Evolutionary conservation across 768 basidiomycete genomes (phyloP).

Genomic region (Leccinum aurantiacum): DNA sequence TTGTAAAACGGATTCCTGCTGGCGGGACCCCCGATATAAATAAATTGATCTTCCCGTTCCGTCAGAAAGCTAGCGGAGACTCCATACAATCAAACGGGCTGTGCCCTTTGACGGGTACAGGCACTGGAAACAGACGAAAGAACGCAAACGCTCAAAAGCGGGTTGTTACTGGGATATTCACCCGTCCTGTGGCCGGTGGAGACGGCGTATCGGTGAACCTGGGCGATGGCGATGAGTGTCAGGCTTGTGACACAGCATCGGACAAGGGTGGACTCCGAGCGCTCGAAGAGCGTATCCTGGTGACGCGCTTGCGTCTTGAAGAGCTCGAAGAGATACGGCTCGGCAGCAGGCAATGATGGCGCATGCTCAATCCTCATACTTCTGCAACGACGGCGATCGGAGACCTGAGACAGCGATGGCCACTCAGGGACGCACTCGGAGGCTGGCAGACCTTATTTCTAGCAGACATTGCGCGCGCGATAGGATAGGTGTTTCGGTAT

Average conservation of each 20-base stretch:
- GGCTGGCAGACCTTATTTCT: slow-evolving; percentile 9
- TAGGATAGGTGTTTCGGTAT: slow-evolving; percentile 26
- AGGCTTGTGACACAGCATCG: neutral
- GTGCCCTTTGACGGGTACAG: neutral
- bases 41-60: neutral
- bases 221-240: neutral
- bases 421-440: neutral
- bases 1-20: slow-evolving; percentile 29
- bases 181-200: slow-evolving; percentile 10
- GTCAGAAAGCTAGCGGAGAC: neutral
- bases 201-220: neutral
- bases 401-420: neutral
- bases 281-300: slow-evolving; percentile 22
- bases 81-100: neutral
- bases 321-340: slow-evolving; percentile 23
- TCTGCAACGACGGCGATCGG: slow-evolving; percentile 1
- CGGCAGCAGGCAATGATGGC: slow-evolving; percentile 12
- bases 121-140: slow-evolving; percentile 11
- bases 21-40: neutral
- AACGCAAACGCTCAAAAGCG: slow-evolving; percentile 14
- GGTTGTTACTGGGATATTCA: slow-evolving; percentile 33
- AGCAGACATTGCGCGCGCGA: slow-evolving; percentile 10
- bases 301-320: slow-evolving; percentile 28
- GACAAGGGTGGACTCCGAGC: slow-evolving; percentile 7
- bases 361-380: neutral